Percentiles rank a stretch among this genome's conserved stretches.
Evolutionary conservation across 345 rosid species (phyloP).

Genomic region (Theobroma cacao): DNA sequence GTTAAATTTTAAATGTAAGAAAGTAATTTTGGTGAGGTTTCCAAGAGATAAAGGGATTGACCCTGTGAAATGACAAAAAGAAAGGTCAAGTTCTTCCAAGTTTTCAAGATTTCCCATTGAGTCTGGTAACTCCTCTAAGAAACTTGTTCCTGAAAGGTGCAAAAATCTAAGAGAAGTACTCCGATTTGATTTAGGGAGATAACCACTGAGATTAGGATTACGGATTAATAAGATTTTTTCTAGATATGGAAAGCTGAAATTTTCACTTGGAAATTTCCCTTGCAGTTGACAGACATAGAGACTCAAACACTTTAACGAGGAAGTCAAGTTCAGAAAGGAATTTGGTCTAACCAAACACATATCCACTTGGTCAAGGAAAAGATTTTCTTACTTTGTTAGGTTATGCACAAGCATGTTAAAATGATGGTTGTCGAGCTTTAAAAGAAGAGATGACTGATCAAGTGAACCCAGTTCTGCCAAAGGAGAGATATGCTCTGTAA

Average conservation of each 20-base stretch:
- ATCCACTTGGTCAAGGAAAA: not conserved
- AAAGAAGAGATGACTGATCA: too few relatives aligned
- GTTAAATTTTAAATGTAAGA: not conserved
- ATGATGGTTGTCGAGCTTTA: too few relatives aligned
- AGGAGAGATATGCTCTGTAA: conserved; percentile 16
- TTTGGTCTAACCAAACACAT: not conserved
- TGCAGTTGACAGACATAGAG: not conserved
- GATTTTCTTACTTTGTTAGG: not conserved
- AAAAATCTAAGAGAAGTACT: conserved; percentile 1
- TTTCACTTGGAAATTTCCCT: conserved; percentile 3
- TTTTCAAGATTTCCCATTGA: not conserved
- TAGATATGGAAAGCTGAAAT: conserved; percentile 10
- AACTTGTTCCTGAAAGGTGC: not conserved
- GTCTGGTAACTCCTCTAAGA: not conserved
- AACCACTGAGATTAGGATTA: not conserved
- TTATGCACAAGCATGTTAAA: not conserved
- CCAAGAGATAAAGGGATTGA: not conserved
- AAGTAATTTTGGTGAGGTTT: not conserved
- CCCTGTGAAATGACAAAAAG: not conserved
- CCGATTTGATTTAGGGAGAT: conserved; percentile 17
- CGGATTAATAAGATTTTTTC: not conserved
- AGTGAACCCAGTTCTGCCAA: conserved; percentile 2
- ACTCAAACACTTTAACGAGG: not conserved
- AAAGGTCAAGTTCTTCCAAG: not conserved
- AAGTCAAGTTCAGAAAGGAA: conserved; percentile 3